Conservation (phyloP, 768 basidiomycete genomes). For the Russula olivacea region DNA sequence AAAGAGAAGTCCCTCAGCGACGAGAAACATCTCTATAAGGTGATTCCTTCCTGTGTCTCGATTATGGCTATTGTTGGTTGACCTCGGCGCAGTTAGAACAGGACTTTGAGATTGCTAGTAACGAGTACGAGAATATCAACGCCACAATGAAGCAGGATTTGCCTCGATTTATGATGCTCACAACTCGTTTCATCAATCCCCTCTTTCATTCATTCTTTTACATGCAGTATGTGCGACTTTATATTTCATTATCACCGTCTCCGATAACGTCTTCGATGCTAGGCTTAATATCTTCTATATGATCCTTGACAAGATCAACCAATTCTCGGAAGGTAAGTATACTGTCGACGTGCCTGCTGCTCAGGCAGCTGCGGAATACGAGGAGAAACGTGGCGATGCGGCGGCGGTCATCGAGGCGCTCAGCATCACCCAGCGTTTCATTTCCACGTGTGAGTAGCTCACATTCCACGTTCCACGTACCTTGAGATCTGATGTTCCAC, state of each 20-base stretch:
- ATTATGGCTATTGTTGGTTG: background rate
- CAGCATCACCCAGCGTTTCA: constrained; percentile 73
- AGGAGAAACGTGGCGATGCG: constrained; percentile 77
- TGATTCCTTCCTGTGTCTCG: constrained; percentile 32
- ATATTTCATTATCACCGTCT: background rate
- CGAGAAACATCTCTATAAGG: constrained; percentile 97
- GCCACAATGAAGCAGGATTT: constrained; percentile 85
- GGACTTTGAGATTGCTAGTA: constrained; percentile 89
- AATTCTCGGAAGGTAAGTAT: constrained; percentile 75
- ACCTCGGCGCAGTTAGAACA: constrained; percentile 65
- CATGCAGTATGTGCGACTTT: constrained; percentile 76
- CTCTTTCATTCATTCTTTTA: constrained; percentile 99
- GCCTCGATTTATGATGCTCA: constrained; percentile 84
- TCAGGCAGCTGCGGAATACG: constrained; percentile 72
- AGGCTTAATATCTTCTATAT: constrained; percentile 93
- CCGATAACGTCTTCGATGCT: background rate
- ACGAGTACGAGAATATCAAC: constrained; percentile 93
- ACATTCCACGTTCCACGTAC: background rate
- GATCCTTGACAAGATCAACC: constrained; percentile 88
- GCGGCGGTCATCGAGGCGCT: constrained; percentile 73
- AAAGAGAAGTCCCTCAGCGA: constrained; percentile 95
- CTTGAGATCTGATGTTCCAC: background rate
- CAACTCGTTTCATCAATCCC: constrained; percentile 89
- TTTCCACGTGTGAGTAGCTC: constrained; percentile 68
- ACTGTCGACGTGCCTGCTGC: constrained; percentile 56